These are phyloP conservation scores for Puccinellia tenuiflora DNA, from an alignment of 176 grass and related monocot genomes.

Conservation along the genomic window DNA sequence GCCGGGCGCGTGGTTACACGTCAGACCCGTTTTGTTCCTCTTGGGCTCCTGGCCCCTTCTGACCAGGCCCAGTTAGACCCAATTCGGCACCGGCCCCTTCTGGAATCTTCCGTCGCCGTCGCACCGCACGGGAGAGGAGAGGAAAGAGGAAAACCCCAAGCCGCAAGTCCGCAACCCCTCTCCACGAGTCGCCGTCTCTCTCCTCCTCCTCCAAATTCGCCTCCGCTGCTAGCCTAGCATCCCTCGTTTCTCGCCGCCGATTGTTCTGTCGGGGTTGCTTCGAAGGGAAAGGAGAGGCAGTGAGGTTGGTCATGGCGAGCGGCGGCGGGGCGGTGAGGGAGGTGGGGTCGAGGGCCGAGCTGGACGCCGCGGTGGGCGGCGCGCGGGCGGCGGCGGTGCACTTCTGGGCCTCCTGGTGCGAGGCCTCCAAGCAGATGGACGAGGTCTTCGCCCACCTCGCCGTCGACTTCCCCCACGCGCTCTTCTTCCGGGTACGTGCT, in stretches of 20 bases:
- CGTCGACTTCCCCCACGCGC: slow-evolving; percentile 68
- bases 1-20: not conserved
- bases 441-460: slow-evolving; percentile 94
- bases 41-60: not conserved
- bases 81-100: not conserved
- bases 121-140: slow-evolving; percentile 19
- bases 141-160: slow-evolving; percentile 14
- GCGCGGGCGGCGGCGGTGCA: slow-evolving; percentile 54
- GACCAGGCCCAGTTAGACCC: not conserved
- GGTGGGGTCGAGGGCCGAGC: slow-evolving; percentile 56
- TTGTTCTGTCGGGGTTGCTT: not conserved
- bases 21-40: not conserved
- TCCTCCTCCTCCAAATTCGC: not conserved
- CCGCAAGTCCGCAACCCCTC: slow-evolving; percentile 19
- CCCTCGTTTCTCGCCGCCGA: not conserved
- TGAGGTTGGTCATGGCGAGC: slow-evolving; percentile 28
- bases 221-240: not conserved
- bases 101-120: slow-evolving; percentile 53
- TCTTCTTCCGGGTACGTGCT: slow-evolving; percentile 58
- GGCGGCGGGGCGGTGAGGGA: slow-evolving; percentile 55
- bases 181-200: not conserved
- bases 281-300: not conserved
- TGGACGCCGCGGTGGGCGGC: slow-evolving; percentile 58
- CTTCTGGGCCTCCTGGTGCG: slow-evolving; percentile 97
- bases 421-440: slow-evolving; percentile 99